Conservation (phyloP, 2,329 filamentous ascomycete genomes). For the Drechslerella stenobrocha region DNA sequence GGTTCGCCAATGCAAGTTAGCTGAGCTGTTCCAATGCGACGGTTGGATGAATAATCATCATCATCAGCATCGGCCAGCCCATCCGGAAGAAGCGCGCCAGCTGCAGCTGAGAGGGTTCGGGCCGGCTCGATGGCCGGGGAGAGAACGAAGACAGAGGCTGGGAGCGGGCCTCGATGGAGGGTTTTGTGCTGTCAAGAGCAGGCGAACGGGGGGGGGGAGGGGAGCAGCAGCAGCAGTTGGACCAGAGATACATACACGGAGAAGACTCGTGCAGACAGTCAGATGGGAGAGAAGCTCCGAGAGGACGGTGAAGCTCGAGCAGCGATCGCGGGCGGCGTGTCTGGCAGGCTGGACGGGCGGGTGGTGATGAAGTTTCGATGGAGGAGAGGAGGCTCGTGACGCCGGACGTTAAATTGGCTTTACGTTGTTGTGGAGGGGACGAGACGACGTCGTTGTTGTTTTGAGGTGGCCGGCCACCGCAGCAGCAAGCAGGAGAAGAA, state of each 20-base stretch:
- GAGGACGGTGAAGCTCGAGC: constrained; percentile 1
- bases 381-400: constrained; percentile 34
- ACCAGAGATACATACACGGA: not conserved
- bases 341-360: not conserved
- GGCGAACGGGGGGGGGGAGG: not conserved
- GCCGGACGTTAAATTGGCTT: constrained; percentile 12
- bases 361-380: constrained; percentile 12
- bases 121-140: not conserved
- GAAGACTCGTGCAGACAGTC: not conserved
- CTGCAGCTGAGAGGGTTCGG: not conserved
- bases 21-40: not conserved
- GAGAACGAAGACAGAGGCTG: not conserved
- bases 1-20: constrained; percentile 30
- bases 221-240: not conserved
- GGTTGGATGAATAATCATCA: not conserved
- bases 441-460: constrained; percentile 21
- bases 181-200: constrained; percentile 6
- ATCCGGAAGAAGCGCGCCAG: constrained; percentile 12
- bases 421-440: not conserved
- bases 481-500: too few species aligned
- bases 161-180: not conserved
- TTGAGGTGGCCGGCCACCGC: too few species aligned
- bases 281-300: constrained; percentile 3
- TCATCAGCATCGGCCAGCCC: not conserved
- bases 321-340: not conserved